phyloP scores from a whole-genome alignment of 306 rosid genomes.

The Dryas drummondii region DNA sequence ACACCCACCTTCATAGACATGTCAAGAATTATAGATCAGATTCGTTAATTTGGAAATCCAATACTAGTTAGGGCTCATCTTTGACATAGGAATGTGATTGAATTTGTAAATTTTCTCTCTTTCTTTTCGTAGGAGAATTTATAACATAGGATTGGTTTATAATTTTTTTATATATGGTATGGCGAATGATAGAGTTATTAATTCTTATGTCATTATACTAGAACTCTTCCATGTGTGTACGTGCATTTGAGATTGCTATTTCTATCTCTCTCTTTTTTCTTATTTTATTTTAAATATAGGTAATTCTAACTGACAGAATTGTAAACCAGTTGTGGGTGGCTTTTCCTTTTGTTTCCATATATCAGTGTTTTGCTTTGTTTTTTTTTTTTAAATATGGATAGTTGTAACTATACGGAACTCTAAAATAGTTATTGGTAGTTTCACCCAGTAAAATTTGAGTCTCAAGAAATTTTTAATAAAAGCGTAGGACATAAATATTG shows the following conservation, averaged over 20 bases:
- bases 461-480: no score
- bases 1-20: not conserved
- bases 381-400: not conserved
- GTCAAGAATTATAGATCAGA: no score
- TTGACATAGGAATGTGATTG: not conserved
- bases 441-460: no score
- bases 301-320: not conserved
- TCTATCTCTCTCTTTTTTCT: not conserved
- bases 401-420: not conserved
- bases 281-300: not conserved
- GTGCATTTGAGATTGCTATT: conserved; percentile 1
- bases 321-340: not conserved
- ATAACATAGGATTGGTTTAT: not conserved
- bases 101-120: not conserved
- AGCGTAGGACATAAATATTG: no score
- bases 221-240: not conserved
- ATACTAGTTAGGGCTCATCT: not conserved
- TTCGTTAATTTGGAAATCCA: no score
- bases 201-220: not conserved
- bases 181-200: not conserved
- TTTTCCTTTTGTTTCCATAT: not conserved
- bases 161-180: not conserved
- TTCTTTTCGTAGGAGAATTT: not conserved
- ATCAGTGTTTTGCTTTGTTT: not conserved
- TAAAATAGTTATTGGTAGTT: not conserved